Base-by-base conservation (phyloP, 805 yeast genomes). In the Hanseniaspora singularis region DNA sequence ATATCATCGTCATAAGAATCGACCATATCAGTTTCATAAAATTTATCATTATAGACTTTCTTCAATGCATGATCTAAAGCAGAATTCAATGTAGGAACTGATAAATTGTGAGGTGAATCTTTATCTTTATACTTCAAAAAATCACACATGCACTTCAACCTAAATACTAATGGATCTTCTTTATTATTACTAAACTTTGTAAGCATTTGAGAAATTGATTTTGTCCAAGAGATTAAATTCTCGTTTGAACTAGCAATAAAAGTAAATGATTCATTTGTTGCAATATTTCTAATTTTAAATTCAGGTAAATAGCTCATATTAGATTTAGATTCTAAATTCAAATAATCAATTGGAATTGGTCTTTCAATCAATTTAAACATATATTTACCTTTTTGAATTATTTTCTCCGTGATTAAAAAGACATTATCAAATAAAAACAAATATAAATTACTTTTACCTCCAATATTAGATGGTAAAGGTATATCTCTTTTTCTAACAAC, bases 371-470 rank as follows among this genome's bases (percentile, higher is more conserved):
- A 69, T 52, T 68, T 69, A 38, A 57, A 68, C 15, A 53, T 54
- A 31, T 55, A 61, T 11, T 53, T 54, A 10, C 59, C 51, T 8
- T 65, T 71, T 38, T 69, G 72, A 8, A 66, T 65, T 2, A 72
- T 60, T 39, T 68, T 69, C 33, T 84, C 79, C 1, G 84, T 78
- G 1, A 85, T 70, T 27, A 85, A 56, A 37, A 85, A 61, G 54
- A 70, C 82, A 55, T 85, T 82, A 57, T 85, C 94, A 44, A 85
- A 62, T 24, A 85, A 62, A 16, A 83, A 73, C 20, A 81, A 54
- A 52, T 74, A 68, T 1, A 67, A 62, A 0, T 70, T 65, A 7
- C 67, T 63, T 9, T 44, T 28, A 18, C 28, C 19, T 9, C 41
- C 15, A 2, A 37, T 23, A 31, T 30, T 36, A 33, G 81, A 69